These are phyloP conservation scores for Leishmania mexicana DNA, from an alignment of 208 protist species.

Conservation along the genomic window DNA sequence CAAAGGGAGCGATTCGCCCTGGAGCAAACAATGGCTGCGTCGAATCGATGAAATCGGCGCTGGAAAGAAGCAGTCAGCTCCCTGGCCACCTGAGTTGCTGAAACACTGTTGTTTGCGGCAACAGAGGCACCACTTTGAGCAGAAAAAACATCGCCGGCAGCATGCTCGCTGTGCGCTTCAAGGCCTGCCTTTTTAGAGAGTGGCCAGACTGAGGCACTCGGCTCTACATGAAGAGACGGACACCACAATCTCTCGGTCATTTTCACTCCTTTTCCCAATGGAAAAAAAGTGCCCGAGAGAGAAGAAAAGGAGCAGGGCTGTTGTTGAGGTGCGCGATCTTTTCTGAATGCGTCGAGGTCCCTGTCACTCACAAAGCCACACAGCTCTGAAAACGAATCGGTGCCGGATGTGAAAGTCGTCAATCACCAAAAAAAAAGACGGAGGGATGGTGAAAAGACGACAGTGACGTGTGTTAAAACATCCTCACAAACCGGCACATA, in stretches of 20 bases:
- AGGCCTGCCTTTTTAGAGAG: neutral
- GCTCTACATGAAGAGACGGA: conserved; percentile 5
- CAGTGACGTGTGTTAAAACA: neutral
- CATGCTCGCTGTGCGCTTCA: neutral
- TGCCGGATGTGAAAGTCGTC: neutral
- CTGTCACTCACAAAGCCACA: neutral
- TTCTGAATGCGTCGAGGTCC: neutral
- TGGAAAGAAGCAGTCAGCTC: conserved; percentile 26
- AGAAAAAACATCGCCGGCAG: neutral
- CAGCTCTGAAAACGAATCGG: neutral
- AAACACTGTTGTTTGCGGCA: conserved; percentile 49
- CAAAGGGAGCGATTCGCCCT: conserved; percentile 50
- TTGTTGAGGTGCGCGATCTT: neutral
- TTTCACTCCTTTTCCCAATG: neutral
- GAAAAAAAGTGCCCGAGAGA: neutral
- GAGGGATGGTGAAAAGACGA: neutral
- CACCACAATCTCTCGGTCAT: conserved; percentile 30
- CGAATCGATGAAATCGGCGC: conserved; percentile 40
- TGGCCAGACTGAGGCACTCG: neutral
- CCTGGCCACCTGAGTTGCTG: conserved; percentile 34
- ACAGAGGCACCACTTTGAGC: conserved; percentile 35
- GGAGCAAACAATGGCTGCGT: conserved; percentile 56
- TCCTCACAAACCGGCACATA: neutral
- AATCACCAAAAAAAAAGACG: neutral
- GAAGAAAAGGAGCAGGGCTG: conserved; percentile 4